A percentile compares a stretch with the other conserved stretches of the same genome.
Conservation (phyloP, 495 filamentous ascomycete genomes). For the Trichocladium uniseriatum region DNA sequence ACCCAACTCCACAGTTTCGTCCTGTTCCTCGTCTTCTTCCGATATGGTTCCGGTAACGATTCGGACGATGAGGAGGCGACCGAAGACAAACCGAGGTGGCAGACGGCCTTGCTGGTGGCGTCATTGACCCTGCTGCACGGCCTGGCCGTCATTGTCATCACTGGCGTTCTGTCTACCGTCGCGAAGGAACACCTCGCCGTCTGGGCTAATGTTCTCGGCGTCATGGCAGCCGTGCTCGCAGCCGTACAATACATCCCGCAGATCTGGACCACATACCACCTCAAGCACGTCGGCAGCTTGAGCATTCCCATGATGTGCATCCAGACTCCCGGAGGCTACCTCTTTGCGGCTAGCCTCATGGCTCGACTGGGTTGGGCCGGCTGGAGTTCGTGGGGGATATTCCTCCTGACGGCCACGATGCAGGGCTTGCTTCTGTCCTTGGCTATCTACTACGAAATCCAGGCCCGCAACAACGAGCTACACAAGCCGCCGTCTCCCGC, state of each 20-base stretch:
- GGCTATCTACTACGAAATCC: constrained; percentile 66
- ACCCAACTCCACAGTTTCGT: constrained; percentile 48
- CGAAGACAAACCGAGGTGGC: constrained; percentile 50
- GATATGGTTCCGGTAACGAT: constrained; percentile 50
- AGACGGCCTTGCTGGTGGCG: constrained; percentile 64
- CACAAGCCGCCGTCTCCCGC: constrained; percentile 10
- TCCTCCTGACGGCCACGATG: constrained; percentile 72
- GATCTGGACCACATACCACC: constrained; percentile 77
- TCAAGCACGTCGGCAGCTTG: constrained; percentile 77
- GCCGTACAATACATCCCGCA: constrained; percentile 90
- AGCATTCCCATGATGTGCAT: constrained; percentile 99
- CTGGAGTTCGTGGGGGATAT: constrained; percentile 94
- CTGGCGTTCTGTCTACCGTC: constrained; percentile 49
- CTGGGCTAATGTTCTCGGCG: constrained; percentile 79
- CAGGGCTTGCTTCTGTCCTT: constrained; percentile 76
- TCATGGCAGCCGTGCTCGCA: constrained; percentile 68
- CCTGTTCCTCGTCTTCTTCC: constrained; percentile 78
- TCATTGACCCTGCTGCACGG: constrained; percentile 62
- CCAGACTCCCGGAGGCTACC: constrained; percentile 82
- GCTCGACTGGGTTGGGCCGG: constrained; percentile 68
- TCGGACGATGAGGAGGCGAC: constrained; percentile 26
- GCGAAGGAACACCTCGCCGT: constrained; percentile 48
- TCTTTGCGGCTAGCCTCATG: constrained; percentile 81
- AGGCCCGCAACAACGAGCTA: constrained; percentile 8
- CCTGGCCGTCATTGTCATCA: constrained; percentile 55